Percentiles rank a stretch among this genome's conserved stretches.
Evolutionary conservation across 2,329 filamentous ascomycete genomes (phyloP).

Genomic region (Ophiostoma sp.): DNA sequence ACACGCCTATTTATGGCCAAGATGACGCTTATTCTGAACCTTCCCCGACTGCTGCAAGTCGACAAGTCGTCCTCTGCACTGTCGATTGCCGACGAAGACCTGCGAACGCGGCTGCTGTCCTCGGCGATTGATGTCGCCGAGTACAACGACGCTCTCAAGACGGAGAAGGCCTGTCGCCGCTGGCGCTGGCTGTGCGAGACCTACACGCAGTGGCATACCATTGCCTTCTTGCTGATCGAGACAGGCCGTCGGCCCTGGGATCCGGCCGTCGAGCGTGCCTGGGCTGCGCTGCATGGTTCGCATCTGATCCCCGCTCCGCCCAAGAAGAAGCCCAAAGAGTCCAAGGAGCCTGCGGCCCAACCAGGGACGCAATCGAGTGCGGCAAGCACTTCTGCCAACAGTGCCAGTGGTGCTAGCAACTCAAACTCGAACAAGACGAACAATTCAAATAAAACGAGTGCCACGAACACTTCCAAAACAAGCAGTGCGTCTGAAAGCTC

Average conservation of each 20-base stretch:
- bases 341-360: neutral
- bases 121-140: slow-evolving; percentile 51
- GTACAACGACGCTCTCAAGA: slow-evolving; percentile 49
- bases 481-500: slow-evolving; percentile 28
- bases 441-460: slow-evolving; percentile 21
- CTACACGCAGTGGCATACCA: slow-evolving; percentile 54
- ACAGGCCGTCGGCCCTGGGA: slow-evolving; percentile 43
- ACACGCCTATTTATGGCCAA: slow-evolving; percentile 69
- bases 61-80: neutral
- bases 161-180: slow-evolving; percentile 42
- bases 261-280: slow-evolving; percentile 43
- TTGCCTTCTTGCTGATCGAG: slow-evolving; percentile 52
- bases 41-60: slow-evolving; percentile 55
- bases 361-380: neutral
- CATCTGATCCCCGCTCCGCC: slow-evolving; percentile 38
- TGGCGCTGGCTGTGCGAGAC: slow-evolving; percentile 57
- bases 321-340: slow-evolving; percentile 9
- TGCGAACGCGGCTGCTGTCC: slow-evolving; percentile 43
- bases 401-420: slow-evolving; percentile 22
- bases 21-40: slow-evolving; percentile 70
- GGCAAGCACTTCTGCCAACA: neutral
- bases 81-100: slow-evolving; percentile 29
- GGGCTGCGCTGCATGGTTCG: slow-evolving; percentile 42
- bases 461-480: neutral
- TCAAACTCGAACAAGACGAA: slow-evolving; percentile 20